Base-by-base conservation (phyloP, 805 yeast genomes). In the Myxozyma neglecta region DNA sequence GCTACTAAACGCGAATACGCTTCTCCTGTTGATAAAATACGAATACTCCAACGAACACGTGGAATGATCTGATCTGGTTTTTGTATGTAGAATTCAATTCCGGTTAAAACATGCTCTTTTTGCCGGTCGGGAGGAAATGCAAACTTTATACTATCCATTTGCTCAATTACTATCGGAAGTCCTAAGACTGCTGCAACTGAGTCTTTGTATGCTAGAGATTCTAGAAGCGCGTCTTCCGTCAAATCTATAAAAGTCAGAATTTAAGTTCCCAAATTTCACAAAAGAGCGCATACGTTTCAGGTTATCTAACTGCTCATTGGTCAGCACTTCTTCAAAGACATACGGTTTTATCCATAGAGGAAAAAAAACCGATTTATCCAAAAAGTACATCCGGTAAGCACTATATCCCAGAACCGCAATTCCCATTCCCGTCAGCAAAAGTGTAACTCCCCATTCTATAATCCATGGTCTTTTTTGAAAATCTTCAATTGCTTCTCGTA, bases 321-420 rank as follows among this genome's bases (percentile, higher is more conserved):
- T 46, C 46, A 64, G 40, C 9, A 61, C 51, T 42, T 64, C 66
- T 32, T 64, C 66, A 14, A 61, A 57, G 7, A 47, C 57, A 42
- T 64, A 64, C 24, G 57, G 58, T 52, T 56, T 60, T 29, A 56
- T 52, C 63, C 60, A 60, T 18, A 51, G 53, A 13, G 66, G 68
- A 44, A 64, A 10, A 18, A 64, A 64, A 5, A 59, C 43, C 1
- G 53, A 10, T 40, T 64, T 56, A 18, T 64, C 45, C 11, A 36
- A 43, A 29, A 34, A 53, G 40, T 56, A 51, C 24, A 65, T 34
- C 48, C 45, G 48, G 49, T 65, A 63, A 1, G 40, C 50, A 10
- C 63, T 54, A 32, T 63, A 61, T 7, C 84, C 53, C 72, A 78
- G 8, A 5, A 60, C 32, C 9, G 54, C 48, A 13, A 52, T 7